Conservation (phyloP, 257 asterid genomes). For the Solanum chaucha region DNA sequence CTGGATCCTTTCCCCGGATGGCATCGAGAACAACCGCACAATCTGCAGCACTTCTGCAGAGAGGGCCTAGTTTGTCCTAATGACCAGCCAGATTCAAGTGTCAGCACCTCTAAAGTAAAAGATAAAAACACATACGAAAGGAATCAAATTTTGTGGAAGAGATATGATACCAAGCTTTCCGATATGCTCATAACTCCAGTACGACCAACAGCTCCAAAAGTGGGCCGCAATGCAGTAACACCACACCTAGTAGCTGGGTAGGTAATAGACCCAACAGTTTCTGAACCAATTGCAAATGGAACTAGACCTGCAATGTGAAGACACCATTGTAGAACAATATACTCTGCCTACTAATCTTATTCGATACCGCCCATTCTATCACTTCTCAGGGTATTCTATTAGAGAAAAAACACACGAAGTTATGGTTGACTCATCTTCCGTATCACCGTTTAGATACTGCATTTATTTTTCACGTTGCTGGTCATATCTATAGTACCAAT, state of each 20-base stretch:
- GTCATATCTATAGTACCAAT: background rate
- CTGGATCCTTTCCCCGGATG: constrained; percentile 71
- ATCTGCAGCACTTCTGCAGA: constrained; percentile 77
- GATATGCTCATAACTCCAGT: constrained; percentile 91
- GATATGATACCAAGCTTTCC: constrained; percentile 70
- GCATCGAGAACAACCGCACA: constrained; percentile 59
- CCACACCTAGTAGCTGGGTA: constrained; percentile 96
- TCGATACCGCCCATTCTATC: background rate
- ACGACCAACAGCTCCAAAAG: constrained; percentile 82
- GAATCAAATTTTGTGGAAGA: background rate
- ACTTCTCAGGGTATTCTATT: background rate
- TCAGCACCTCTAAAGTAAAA: background rate
- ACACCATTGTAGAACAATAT: constrained; percentile 4
- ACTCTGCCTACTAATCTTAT: background rate
- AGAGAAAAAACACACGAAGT: background rate
- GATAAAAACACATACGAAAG: background rate
- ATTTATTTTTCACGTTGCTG: background rate
- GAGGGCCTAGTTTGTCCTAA: constrained; percentile 92
- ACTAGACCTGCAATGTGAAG: constrained; percentile 43
- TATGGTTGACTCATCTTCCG: background rate
- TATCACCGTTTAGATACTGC: background rate
- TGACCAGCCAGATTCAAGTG: background rate
- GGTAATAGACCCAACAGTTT: constrained; percentile 89
- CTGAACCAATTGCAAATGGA: constrained; percentile 92
- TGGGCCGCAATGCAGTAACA: constrained; percentile 81